Percentiles rank a stretch among this genome's conserved stretches.
Conservation (phyloP, 805 yeast genomes). For the Schizosaccharomyces japonicus region DNA sequence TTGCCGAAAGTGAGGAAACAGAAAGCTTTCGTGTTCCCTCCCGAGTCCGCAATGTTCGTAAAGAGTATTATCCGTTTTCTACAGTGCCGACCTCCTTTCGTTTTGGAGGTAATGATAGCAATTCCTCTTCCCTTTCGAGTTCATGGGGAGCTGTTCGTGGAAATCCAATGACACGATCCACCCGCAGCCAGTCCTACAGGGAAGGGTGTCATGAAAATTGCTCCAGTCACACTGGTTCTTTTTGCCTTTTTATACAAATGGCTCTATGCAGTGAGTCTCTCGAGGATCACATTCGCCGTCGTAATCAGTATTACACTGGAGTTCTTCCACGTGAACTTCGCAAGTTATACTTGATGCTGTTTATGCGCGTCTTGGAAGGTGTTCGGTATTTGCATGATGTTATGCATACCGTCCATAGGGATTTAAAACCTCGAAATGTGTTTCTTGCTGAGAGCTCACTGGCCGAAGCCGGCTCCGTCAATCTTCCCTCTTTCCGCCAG, state of each 20-base stretch:
- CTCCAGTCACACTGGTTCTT: too few species aligned
- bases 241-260: conserved; percentile 4
- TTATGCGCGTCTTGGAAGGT: conserved; percentile 2
- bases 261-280: conserved; percentile 1
- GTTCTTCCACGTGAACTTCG: neutral
- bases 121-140: too few species aligned
- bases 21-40: too few species aligned
- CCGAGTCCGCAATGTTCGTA: too few species aligned
- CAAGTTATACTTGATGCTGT: neutral
- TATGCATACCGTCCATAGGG: conserved; percentile 2
- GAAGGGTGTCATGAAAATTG: too few species aligned
- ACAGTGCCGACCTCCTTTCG: too few species aligned
- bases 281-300: neutral
- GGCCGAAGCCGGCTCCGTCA: neutral
- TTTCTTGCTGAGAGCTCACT: neutral
- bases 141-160: too few species aligned
- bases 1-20: too few species aligned
- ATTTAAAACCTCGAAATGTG: conserved; percentile 4
- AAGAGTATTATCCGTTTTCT: too few species aligned
- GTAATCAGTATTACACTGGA: neutral
- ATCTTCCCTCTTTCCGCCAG: neutral
- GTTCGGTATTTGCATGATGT: conserved; percentile 3
- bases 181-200: too few species aligned
- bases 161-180: too few species aligned
- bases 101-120: too few species aligned